phyloP scores from a whole-genome alignment of 176 grass and related monocot species.

The Oryza australiensis region DNA sequence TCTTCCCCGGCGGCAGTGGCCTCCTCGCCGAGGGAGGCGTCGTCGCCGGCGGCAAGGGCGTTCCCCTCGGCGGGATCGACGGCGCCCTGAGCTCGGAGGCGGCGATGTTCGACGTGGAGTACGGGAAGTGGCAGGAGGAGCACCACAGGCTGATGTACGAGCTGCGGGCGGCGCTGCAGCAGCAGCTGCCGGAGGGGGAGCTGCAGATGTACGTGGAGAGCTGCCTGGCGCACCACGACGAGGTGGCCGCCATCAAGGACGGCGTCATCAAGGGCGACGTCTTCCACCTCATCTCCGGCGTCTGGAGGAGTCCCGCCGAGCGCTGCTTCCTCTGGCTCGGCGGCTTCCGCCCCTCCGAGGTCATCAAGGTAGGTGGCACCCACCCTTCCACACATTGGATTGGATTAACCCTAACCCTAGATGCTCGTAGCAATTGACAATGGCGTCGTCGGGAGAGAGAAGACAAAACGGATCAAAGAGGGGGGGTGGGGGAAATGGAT shows the following conservation, averaged over 20 bases:
- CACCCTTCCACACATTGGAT: neutral
- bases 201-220: constrained; percentile 89
- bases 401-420: constrained; percentile 31
- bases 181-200: constrained; percentile 75
- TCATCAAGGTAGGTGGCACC: constrained; percentile 83
- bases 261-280: constrained; percentile 74
- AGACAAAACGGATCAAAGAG: neutral
- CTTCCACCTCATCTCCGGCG: constrained; percentile 96
- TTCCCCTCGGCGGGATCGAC: constrained; percentile 54
- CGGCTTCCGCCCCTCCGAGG: constrained; percentile 88
- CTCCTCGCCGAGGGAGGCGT: constrained; percentile 58
- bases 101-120: constrained; percentile 85
- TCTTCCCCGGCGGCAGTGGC: constrained; percentile 43
- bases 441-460: neutral
- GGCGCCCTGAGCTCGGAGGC: constrained; percentile 63
- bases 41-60: constrained; percentile 45
- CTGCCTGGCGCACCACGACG: constrained; percentile 81
- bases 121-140: constrained; percentile 85
- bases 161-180: constrained; percentile 78
- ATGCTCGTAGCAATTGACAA: neutral
- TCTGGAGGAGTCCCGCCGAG: constrained; percentile 91
- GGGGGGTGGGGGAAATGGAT: neutral
- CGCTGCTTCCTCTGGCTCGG: constrained; percentile 99
- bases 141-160: constrained; percentile 80
- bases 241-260: constrained; percentile 74